phyloP scores from a whole-genome alignment of 2,329 filamentous ascomycete species.

The Trichoderma simmonsii region DNA sequence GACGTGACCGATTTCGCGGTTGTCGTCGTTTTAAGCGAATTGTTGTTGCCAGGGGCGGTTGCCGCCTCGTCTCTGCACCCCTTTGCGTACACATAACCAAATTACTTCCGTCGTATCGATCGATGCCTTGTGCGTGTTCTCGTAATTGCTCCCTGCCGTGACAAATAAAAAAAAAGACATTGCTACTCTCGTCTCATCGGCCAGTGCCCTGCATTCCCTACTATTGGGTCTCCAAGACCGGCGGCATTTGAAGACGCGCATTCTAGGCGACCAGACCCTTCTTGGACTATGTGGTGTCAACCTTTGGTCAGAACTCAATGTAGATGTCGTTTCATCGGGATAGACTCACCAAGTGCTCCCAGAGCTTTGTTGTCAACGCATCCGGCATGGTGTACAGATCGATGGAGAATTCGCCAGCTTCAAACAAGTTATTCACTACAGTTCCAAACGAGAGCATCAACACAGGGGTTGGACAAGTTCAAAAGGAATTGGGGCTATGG shows the following conservation, averaged over 20 bases:
- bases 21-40: background rate
- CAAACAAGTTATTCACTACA: constrained; percentile 36
- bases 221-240: background rate
- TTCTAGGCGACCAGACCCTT: constrained; percentile 39
- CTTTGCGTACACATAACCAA: background rate
- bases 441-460: constrained; percentile 33
- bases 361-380: constrained; percentile 83
- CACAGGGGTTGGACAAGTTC: constrained; percentile 20
- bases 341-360: constrained; percentile 69
- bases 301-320: background rate
- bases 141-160: constrained; percentile 11
- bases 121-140: background rate
- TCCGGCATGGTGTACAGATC: constrained; percentile 98
- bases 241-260: background rate
- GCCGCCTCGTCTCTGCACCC: background rate
- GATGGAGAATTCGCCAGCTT: constrained; percentile 94
- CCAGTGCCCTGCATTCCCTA: background rate
- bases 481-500: background rate
- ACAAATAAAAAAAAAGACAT: background rate
- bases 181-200: background rate
- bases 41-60: background rate
- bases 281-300: constrained; percentile 33
- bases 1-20: constrained; percentile 1
- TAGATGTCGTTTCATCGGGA: background rate
- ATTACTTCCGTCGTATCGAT: constrained; percentile 2